A percentile compares a stretch with the other conserved stretches of the same genome.
Evolutionary conservation across 148 eudicot species (phyloP).

Genomic region (Gaultheria prostrata): DNA sequence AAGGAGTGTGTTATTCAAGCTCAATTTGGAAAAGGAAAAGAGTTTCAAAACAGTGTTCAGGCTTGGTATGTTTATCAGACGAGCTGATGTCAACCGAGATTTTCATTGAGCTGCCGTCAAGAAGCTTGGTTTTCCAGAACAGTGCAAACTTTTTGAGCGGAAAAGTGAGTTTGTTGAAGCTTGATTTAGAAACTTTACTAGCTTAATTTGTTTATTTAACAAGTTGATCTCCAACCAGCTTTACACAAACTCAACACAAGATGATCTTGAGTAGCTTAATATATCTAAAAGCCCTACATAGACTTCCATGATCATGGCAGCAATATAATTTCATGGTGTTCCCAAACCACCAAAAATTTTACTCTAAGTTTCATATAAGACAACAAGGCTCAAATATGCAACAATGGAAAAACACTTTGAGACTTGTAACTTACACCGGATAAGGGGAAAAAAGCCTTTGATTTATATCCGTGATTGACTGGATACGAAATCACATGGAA

Average conservation of each 20-base stretch:
- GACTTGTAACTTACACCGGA: not conserved
- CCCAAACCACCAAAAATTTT: not conserved
- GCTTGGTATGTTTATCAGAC: not conserved
- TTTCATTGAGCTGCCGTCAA: not conserved
- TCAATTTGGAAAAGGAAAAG: too few species aligned
- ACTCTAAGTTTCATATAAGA: not conserved
- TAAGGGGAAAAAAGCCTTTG: too few species aligned
- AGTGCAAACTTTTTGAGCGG: not conserved
- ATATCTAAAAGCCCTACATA: too few species aligned
- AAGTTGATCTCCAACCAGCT: not conserved
- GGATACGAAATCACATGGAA: too few species aligned
- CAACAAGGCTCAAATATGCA: not conserved
- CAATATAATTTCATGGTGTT: not conserved
- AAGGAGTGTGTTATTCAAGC: not conserved
- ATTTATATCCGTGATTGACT: not conserved
- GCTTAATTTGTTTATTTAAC: not conserved
- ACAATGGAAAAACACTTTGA: not conserved
- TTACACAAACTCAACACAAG: not conserved
- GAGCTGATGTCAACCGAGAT: not conserved
- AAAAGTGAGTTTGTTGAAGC: not conserved
- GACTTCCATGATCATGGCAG: not conserved
- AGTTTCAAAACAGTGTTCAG: too few species aligned
- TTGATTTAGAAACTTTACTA: not conserved
- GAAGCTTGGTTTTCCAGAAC: not conserved
- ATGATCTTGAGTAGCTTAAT: not conserved